Percentiles rank a stretch among this genome's conserved stretches.
Evolutionary conservation across 1,284 basidiomycete genomes (phyloP).

Genomic region (Anthracocystis setariae): DNA sequence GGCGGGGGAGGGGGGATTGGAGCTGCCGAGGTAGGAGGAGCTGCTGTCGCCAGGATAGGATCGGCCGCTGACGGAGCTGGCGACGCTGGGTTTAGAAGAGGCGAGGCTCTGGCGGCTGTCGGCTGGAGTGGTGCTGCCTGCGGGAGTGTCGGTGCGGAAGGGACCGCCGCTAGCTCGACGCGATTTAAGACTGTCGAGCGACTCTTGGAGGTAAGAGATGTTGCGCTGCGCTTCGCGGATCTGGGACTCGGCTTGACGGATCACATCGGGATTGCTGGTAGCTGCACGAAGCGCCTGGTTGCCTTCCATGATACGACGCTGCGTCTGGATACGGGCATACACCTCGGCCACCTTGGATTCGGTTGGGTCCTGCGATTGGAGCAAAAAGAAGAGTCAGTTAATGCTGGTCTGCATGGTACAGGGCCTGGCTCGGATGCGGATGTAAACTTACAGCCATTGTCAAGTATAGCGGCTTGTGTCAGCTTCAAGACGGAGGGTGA

Average conservation of each 20-base stretch:
- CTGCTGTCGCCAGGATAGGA: slow-evolving; percentile 52
- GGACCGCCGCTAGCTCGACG: slow-evolving; percentile 71
- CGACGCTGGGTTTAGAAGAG: slow-evolving; percentile 26
- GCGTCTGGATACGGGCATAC: slow-evolving; percentile 86
- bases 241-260: slow-evolving; percentile 78
- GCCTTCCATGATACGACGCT: slow-evolving; percentile 90
- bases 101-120: slow-evolving; percentile 46
- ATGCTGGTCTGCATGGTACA: neutral
- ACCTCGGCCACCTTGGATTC: slow-evolving; percentile 92
- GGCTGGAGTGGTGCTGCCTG: slow-evolving; percentile 28
- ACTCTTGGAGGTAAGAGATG: slow-evolving; percentile 86
- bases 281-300: slow-evolving; percentile 81
- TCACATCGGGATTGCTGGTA: slow-evolving; percentile 85
- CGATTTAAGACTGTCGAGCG: slow-evolving; percentile 80
- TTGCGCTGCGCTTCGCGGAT: slow-evolving; percentile 87
- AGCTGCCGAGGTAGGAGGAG: slow-evolving; percentile 42
- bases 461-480: neutral
- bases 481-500: no score
- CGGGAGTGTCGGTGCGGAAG: slow-evolving; percentile 42
- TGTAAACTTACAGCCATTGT: slow-evolving; percentile 42
- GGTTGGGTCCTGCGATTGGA: slow-evolving; percentile 52
- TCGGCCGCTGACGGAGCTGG: slow-evolving; percentile 24
- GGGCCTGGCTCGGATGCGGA: no score
- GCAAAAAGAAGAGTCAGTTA: neutral
- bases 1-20: slow-evolving; percentile 41